Conservation (phyloP, 257 asterid species). For the Rubia yunnanensis region DNA sequence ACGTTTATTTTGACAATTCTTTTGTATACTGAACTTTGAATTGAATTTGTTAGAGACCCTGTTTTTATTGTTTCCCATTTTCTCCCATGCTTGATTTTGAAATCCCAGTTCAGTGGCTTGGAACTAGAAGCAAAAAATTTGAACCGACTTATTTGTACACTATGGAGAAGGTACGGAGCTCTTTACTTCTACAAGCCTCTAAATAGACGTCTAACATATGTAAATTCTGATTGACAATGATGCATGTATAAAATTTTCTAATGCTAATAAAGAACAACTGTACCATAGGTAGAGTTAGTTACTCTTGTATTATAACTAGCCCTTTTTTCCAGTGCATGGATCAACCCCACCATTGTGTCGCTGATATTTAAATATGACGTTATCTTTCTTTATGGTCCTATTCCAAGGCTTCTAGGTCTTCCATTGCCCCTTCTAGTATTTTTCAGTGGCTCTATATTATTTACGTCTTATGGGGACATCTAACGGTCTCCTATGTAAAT, state of each 20-base stretch:
- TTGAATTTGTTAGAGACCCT: not conserved
- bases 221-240: not conserved
- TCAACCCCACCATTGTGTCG: not conserved
- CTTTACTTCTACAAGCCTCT: conserved; percentile 10
- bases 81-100: conserved; percentile 19
- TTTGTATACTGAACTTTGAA: not conserved
- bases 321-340: not conserved
- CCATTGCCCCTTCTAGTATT: too few species aligned
- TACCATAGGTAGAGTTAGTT: not conserved
- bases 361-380: too few species aligned
- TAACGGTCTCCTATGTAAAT: too few species aligned
- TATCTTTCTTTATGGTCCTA: too few species aligned
- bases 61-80: not conserved
- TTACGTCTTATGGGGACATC: too few species aligned
- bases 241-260: not conserved
- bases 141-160: conserved; percentile 89
- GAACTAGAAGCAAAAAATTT: conserved; percentile 74
- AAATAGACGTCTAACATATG: not conserved
- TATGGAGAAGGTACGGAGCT: conserved; percentile 63
- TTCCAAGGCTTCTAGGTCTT: too few species aligned
- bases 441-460: too few species aligned
- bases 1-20: not conserved
- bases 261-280: not conserved
- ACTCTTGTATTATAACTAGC: not conserved
- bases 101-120: conserved; percentile 88